A percentile compares a stretch with the other conserved stretches of the same genome.
phyloP scores from a whole-genome alignment of 768 basidiomycete genomes.

The Suillus decipiens region DNA sequence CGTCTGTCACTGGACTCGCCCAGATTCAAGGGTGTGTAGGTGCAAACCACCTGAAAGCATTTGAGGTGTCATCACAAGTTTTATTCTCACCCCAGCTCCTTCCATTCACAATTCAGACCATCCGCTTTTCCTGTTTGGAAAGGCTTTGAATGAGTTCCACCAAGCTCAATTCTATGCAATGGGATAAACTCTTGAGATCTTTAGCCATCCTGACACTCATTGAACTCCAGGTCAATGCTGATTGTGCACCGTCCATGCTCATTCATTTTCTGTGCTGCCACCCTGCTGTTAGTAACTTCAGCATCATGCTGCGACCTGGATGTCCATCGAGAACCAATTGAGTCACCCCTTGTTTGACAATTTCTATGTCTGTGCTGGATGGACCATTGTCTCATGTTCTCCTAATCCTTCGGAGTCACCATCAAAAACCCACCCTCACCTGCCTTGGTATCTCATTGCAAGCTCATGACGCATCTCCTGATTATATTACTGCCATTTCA shows the following conservation, averaged over 20 bases:
- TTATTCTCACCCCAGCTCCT: not conserved
- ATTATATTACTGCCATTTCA: not conserved
- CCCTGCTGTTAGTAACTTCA: not conserved
- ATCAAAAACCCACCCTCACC: not conserved
- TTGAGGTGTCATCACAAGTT: not conserved
- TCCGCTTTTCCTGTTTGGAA: not conserved
- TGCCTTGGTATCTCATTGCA: not conserved
- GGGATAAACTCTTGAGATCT: not conserved
- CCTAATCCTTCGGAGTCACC: not conserved
- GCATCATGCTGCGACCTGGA: too few relatives aligned
- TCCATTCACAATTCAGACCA: not conserved
- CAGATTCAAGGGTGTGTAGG: not conserved
- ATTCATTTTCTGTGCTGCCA: not conserved
- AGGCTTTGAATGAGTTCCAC: not conserved
- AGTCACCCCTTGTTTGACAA: too few relatives aligned
- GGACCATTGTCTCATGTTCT: not conserved
- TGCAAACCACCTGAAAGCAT: not conserved
- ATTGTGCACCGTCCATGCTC: not conserved
- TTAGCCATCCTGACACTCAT: not conserved
- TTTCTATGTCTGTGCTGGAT: too few relatives aligned
- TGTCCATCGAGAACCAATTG: too few relatives aligned
- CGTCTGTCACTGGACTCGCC: not conserved
- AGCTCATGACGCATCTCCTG: not conserved
- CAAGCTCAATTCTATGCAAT: not conserved
- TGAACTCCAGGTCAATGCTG: not conserved